A percentile compares a stretch with the other conserved stretches of the same genome.
Evolutionary conservation across 352 stramenopile genomes (phyloP).

Genomic region (Aphanomyces euteiches): DNA sequence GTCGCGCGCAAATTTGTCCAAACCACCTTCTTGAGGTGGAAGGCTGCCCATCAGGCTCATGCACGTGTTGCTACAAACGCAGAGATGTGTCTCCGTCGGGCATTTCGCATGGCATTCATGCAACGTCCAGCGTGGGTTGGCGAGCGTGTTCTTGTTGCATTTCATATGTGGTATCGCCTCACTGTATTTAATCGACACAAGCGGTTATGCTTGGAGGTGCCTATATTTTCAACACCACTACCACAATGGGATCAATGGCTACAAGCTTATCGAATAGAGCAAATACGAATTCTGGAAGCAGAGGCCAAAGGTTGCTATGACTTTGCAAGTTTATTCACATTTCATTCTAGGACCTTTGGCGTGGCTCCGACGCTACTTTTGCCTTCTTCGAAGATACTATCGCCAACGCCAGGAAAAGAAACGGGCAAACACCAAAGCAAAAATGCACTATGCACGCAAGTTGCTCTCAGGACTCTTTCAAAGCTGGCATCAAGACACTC

Average conservation of each 20-base stretch:
- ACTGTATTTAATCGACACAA: slow-evolving; percentile 54
- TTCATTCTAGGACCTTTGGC: slow-evolving; percentile 35
- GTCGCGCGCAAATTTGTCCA: slow-evolving; percentile 68
- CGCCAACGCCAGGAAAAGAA: slow-evolving; percentile 9
- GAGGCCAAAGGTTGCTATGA: slow-evolving; percentile 37
- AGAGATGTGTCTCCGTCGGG: slow-evolving; percentile 69
- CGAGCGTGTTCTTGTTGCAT: slow-evolving; percentile 59
- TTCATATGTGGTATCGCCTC: slow-evolving; percentile 66
- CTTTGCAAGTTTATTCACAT: background rate
- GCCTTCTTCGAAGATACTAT: slow-evolving; percentile 31
- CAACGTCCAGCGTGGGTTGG: slow-evolving; percentile 49
- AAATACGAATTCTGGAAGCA: slow-evolving; percentile 69
- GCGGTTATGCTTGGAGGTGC: slow-evolving; percentile 45
- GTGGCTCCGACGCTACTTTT: slow-evolving; percentile 49
- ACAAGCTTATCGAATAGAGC: slow-evolving; percentile 70
- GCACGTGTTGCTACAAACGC: slow-evolving; percentile 56
- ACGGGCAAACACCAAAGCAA: background rate
- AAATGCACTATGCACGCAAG: background rate
- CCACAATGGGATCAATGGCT: slow-evolving; percentile 70
- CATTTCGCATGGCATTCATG: slow-evolving; percentile 55
- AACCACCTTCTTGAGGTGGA: slow-evolving; percentile 60
- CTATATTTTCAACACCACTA: slow-evolving; percentile 42
- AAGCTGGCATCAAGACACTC: slow-evolving; percentile 11
- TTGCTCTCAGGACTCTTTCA: slow-evolving; percentile 9
- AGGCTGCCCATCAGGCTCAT: slow-evolving; percentile 44